Base-by-base conservation (phyloP, 1,284 basidiomycete genomes). In the Grifola frondosa region DNA sequence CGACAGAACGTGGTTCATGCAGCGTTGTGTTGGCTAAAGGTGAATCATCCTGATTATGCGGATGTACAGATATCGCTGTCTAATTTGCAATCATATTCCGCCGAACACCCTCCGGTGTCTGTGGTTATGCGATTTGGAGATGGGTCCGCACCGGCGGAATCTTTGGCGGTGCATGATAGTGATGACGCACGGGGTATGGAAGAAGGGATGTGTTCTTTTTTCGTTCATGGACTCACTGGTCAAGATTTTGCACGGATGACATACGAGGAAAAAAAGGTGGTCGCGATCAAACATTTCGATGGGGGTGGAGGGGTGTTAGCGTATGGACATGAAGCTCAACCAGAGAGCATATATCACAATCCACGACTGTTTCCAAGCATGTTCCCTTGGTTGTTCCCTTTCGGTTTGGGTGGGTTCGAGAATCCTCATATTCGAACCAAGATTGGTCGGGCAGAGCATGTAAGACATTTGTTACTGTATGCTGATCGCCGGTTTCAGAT, bases 11-110 rank as follows among this genome's bases (percentile, higher is more conserved):
- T 19, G 15, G 36, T 63, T 1, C 15, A 22, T 11, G 26, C 20
- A 15, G 62, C 62, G 3, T 39, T 67, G 5, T 40, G 59, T n/a
- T 66, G 64, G 64, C 44, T 67, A 13, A 58, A 58, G 20, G 25
- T 63, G 3, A 67, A 67, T 36, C 60, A 67, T 49, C 5, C 4
- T 10, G 54, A 58, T 25, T 66, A 65, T 47, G 13, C 2, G 4
- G 56, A 62, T 42, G 7, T 62, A 0, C 32, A 46, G 0, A 62
- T 67, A 12, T 59, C 55, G 1, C n/a, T 58, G 5, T 37, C 54
- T 0, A 60, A 63, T 48, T 24, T 62, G 4, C n/a, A 31, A 3
- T 16, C 40, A 28, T 64, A 64, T 42, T 39, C 40, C 15, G 9
- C n/a, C n/a, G n/a, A n/a, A n/a, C n/a, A n/a, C n/a, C n/a, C n/a